phyloP scores from a whole-genome alignment of 2,329 filamentous ascomycete species.

The Harringtonia lauricola region DNA sequence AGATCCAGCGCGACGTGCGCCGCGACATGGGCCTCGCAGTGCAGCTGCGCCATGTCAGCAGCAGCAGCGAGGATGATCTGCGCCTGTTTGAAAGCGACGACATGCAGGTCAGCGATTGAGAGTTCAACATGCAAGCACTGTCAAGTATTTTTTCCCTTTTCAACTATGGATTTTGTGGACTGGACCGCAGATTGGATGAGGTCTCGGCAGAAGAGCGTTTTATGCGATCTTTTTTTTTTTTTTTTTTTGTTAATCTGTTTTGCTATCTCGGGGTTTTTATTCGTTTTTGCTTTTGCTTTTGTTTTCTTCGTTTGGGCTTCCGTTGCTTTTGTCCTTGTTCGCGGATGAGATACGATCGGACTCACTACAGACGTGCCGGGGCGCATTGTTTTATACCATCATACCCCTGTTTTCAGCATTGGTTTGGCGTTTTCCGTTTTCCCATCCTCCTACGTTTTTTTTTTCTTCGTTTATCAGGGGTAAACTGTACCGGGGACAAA shows the following conservation, averaged over 20 bases:
- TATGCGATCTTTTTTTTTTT: not conserved
- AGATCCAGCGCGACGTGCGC: slow-evolving; percentile 70
- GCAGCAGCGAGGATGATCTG: not conserved
- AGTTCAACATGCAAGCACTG: too few species aligned
- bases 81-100: too few species aligned
- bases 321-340: slow-evolving; percentile 1
- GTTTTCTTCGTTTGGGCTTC: not conserved
- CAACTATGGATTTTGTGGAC: too few species aligned
- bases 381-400: not conserved
- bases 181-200: too few species aligned
- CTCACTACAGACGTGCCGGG: too few species aligned
- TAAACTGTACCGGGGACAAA: too few species aligned
- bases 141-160: too few species aligned
- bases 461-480: not conserved
- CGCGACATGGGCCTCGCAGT: slow-evolving; percentile 34
- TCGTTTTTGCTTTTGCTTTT: not conserved
- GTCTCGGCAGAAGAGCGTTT: too few species aligned
- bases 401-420: slow-evolving; percentile 5
- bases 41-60: slow-evolving; percentile 6
- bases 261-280: not conserved
- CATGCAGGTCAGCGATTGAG: slow-evolving; percentile 21
- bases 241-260: not conserved
- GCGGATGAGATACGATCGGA: too few species aligned
- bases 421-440: not conserved
- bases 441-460: not conserved